These are phyloP conservation scores for Acer saccharum DNA, from an alignment of 345 rosid genomes.

Conservation along the genomic window DNA sequence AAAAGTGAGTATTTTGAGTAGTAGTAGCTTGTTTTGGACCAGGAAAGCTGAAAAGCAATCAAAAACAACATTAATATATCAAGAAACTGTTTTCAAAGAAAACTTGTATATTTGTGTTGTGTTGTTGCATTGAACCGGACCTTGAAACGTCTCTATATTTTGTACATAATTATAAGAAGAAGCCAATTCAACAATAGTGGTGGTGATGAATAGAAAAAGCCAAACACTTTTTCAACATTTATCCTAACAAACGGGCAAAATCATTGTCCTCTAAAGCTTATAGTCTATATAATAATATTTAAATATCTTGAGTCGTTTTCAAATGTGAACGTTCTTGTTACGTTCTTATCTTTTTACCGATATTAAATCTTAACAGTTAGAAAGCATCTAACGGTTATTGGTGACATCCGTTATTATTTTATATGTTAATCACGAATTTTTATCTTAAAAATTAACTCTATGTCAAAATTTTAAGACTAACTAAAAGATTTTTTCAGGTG, in stretches of 20 bases:
- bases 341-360: too few relatives aligned
- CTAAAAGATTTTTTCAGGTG: too few relatives aligned
- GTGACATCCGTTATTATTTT: too few relatives aligned
- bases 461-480: too few relatives aligned
- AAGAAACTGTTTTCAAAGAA: not conserved
- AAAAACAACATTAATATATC: not conserved
- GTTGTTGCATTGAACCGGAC: slow-evolving; percentile 41
- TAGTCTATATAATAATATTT: not conserved
- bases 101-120: slow-evolving; percentile 11
- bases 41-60: slow-evolving; percentile 15
- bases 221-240: slow-evolving; percentile 14
- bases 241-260: slow-evolving; percentile 25
- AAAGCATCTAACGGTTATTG: too few relatives aligned
- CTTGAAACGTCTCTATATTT: slow-evolving; percentile 22
- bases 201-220: slow-evolving; percentile 28
- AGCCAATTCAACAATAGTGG: slow-evolving; percentile 24
- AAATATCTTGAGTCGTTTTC: too few relatives aligned
- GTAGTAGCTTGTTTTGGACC: slow-evolving; percentile 26
- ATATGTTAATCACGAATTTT: too few relatives aligned
- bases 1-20: not conserved
- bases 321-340: too few relatives aligned
- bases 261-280: slow-evolving; percentile 42
- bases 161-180: not conserved
- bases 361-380: too few relatives aligned
- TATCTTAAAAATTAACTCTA: too few relatives aligned